Percentiles rank a stretch among this genome's conserved stretches.
Conservation (phyloP, 345 rosid species). For the Noccaea caerulescens region DNA sequence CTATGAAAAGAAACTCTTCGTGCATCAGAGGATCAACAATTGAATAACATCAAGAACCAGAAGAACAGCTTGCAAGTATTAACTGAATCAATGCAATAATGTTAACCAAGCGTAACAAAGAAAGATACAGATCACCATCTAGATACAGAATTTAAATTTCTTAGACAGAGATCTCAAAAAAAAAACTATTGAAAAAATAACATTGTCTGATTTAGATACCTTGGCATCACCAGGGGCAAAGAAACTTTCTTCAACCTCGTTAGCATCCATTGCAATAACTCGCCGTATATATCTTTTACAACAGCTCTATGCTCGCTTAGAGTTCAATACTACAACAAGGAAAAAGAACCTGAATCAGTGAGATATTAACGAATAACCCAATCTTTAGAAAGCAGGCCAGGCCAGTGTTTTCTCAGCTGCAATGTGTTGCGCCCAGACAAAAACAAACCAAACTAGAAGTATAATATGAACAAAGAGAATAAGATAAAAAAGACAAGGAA, state of each 20-base stretch:
- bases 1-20: background rate
- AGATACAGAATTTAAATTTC: background rate
- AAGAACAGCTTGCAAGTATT: background rate
- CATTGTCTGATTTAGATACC: slow-evolving; percentile 51
- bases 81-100: background rate
- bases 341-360: slow-evolving; percentile 11
- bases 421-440: slow-evolving; percentile 19
- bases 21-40: background rate
- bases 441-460: background rate
- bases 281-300: slow-evolving; percentile 40
- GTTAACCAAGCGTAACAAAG: background rate
- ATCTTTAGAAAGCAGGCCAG: background rate
- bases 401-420: background rate
- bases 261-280: slow-evolving; percentile 63
- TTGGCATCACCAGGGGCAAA: slow-evolving; percentile 93
- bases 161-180: slow-evolving; percentile 10
- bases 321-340: slow-evolving; percentile 22
- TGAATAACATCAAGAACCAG: slow-evolving; percentile 17
- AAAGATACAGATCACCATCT: background rate
- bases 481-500: background rate
- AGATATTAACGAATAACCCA: background rate
- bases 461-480: slow-evolving; percentile 17
- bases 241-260: slow-evolving; percentile 85
- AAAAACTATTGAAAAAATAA: background rate
- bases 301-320: slow-evolving; percentile 53